phyloP scores from a whole-genome alignment of 2,329 filamentous ascomycete species.

The Paracoccidioides brasiliensis region DNA sequence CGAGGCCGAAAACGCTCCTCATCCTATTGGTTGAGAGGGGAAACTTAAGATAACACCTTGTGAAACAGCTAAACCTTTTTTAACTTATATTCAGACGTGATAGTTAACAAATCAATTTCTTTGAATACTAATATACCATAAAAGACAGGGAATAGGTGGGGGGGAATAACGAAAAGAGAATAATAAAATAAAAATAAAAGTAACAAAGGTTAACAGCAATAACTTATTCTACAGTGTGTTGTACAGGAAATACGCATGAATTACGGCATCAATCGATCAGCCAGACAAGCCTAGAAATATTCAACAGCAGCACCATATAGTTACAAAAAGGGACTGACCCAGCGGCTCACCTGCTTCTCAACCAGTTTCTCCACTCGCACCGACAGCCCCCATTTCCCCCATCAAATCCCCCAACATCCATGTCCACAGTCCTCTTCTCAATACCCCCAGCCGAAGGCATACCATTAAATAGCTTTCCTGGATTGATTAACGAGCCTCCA shows the following conservation, averaged over 20 bases:
- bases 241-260: too few relatives aligned
- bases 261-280: too few relatives aligned
- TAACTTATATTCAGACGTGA: too few relatives aligned
- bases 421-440: background rate
- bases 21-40: too few relatives aligned
- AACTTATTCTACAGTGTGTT: too few relatives aligned
- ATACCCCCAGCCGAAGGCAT: slow-evolving; percentile 11
- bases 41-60: too few relatives aligned
- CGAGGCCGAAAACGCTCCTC: too few relatives aligned
- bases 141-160: background rate
- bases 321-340: background rate
- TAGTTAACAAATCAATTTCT: too few relatives aligned
- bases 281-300: too few relatives aligned
- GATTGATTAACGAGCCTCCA: slow-evolving; percentile 40
- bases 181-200: background rate
- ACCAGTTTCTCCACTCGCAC: slow-evolving; percentile 48
- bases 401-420: slow-evolving; percentile 29
- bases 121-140: too few relatives aligned
- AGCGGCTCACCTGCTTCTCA: slow-evolving; percentile 3
- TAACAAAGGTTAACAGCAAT: background rate
- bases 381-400: slow-evolving; percentile 47
- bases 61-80: too few relatives aligned
- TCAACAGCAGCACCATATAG: background rate
- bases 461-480: slow-evolving; percentile 34
- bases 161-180: background rate